A percentile compares a stretch with the other conserved stretches of the same genome.
These are phyloP conservation scores for Camellia japonica DNA, from an alignment of 148 eudicot species.

Conservation along the genomic window DNA sequence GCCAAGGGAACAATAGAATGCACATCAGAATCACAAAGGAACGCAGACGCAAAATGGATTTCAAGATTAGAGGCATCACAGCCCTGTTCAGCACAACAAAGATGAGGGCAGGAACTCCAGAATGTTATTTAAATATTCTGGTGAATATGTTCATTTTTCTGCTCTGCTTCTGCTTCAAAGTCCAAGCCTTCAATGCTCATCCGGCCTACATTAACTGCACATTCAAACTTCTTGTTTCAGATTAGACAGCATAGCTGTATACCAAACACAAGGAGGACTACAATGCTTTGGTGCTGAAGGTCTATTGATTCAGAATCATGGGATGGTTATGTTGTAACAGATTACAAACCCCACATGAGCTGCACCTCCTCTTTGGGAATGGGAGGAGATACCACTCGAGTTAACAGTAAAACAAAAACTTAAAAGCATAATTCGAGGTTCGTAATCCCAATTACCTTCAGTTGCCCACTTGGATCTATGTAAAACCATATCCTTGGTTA, in stretches of 20 bases:
- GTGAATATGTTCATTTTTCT: neutral
- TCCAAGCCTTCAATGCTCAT: slow-evolving; percentile 75
- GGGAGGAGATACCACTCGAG: too few relatives aligned
- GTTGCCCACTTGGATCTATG: neutral
- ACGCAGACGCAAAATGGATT: neutral
- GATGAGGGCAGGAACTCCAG: neutral
- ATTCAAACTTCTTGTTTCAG: slow-evolving; percentile 1
- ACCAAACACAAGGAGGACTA: neutral
- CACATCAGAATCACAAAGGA: neutral
- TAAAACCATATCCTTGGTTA: slow-evolving; percentile 1
- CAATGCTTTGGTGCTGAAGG: neutral
- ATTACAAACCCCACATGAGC: too few relatives aligned
- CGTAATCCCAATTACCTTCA: too few relatives aligned
- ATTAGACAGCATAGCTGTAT: neutral
- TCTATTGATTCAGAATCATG: neutral
- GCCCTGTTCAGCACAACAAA: neutral
- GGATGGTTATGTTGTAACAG: too few relatives aligned
- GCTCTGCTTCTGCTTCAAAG: slow-evolving; percentile 42
- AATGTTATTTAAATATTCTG: neutral
- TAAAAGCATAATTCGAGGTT: too few relatives aligned
- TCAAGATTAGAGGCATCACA: slow-evolving; percentile 5
- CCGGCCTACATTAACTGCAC: slow-evolving; percentile 82
- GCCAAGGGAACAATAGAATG: neutral
- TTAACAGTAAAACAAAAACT: too few relatives aligned
- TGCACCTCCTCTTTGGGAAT: too few relatives aligned